These are phyloP conservation scores for Veloporphyrellus conicus DNA, from an alignment of 1,284 basidiomycete species.

Conservation along the genomic window DNA sequence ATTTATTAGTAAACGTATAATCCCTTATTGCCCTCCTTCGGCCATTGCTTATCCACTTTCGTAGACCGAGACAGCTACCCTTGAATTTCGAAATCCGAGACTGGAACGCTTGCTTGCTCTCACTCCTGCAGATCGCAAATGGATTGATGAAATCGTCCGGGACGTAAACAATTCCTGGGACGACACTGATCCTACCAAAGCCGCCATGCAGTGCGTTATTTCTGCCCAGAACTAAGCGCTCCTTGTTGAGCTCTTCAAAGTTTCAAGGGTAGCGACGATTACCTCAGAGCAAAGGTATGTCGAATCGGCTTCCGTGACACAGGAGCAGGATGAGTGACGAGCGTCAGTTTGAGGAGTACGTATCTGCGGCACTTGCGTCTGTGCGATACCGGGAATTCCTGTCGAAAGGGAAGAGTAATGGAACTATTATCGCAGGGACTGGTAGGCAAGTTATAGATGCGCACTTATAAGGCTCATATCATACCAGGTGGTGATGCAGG, in stretches of 20 bases:
- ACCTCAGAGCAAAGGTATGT: conserved; percentile 74
- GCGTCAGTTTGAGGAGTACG: conserved; percentile 77
- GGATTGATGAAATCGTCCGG: conserved; percentile 81
- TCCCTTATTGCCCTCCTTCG: background rate
- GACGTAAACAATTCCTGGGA: conserved; percentile 83
- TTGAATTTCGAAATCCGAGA: conserved; percentile 82
- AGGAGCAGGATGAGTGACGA: background rate
- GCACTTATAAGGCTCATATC: background rate
- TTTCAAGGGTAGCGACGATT: conserved; percentile 92
- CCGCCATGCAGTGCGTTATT: conserved; percentile 60
- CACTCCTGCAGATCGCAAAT: conserved; percentile 92
- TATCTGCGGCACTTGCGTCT: conserved; percentile 72
- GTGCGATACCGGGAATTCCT: conserved; percentile 86
- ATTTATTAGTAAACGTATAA: conserved; percentile 84
- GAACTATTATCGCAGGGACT: conserved; percentile 60
- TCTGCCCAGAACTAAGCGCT: background rate
- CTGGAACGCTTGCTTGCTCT: conserved; percentile 75
- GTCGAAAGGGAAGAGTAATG: conserved; percentile 57
- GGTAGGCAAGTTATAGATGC: conserved; percentile 35
- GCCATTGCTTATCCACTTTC: background rate
- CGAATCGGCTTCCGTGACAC: conserved; percentile 13
- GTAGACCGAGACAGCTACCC: conserved; percentile 77
- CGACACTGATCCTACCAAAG: conserved; percentile 54
- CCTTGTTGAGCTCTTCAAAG: conserved; percentile 33
- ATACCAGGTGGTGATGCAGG: conserved; percentile 42